Evolutionary conservation across 257 asterid genomes (phyloP).

Genomic region (Leptodermis oblonga): DNA sequence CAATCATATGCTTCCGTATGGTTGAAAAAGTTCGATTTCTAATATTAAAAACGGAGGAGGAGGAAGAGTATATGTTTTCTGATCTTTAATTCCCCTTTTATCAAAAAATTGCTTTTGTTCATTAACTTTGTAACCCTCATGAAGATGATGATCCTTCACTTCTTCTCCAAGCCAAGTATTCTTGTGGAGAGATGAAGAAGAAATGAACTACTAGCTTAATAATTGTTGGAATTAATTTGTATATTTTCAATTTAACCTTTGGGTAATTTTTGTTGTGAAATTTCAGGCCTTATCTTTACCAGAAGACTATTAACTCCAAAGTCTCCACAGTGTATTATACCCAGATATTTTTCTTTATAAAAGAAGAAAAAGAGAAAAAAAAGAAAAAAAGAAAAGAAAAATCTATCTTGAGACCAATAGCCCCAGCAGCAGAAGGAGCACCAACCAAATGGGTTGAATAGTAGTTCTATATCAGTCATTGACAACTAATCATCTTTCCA

Average conservation of each 20-base stretch:
- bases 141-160: neutral
- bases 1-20: neutral
- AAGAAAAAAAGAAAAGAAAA: too few relatives aligned
- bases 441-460: conserved; percentile 30
- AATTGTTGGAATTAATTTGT: too few relatives aligned
- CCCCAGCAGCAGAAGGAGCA: neutral
- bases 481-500: conserved; percentile 15
- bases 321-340: conserved; percentile 20
- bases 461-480: conserved; percentile 2
- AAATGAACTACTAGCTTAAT: neutral
- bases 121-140: neutral
- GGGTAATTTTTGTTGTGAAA: neutral
- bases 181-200: neutral
- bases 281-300: conserved; percentile 40
- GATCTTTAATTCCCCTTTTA: neutral
- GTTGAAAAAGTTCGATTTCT: too few relatives aligned
- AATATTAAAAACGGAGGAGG: too few relatives aligned
- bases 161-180: neutral
- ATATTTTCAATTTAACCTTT: conserved; percentile 10
- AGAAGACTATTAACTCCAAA: conserved; percentile 8
- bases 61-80: too few relatives aligned
- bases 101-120: too few relatives aligned
- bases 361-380: too few relatives aligned
- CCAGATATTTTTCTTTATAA: conserved; percentile 9
- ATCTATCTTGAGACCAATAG: too few relatives aligned